These are phyloP conservation scores for Ziziphus jujuba DNA, from an alignment of 306 rosid species.

Conservation along the genomic window DNA sequence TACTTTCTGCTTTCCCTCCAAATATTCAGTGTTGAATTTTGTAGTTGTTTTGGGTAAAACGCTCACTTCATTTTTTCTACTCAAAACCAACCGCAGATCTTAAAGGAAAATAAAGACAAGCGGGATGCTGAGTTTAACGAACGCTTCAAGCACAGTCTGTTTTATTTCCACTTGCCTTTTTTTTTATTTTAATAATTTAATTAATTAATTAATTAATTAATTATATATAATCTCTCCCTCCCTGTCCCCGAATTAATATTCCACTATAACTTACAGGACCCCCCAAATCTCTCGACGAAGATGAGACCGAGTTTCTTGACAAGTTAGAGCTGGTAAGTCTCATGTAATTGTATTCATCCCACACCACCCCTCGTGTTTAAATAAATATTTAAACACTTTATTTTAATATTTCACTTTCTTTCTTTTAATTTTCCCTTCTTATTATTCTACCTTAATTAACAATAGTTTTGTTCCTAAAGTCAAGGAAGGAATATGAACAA, in stretches of 20 bases:
- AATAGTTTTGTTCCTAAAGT: slow-evolving; percentile 33
- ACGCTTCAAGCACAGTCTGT: slow-evolving; percentile 93
- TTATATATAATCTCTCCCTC: background rate
- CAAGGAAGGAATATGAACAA: slow-evolving; percentile 76
- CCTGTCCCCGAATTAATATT: background rate
- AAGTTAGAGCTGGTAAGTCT: slow-evolving; percentile 51
- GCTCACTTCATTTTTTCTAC: background rate
- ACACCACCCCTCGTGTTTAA: too few relatives aligned
- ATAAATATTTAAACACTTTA: too few relatives aligned
- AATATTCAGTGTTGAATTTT: too few relatives aligned
- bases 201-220: too few relatives aligned
- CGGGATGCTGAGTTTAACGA: slow-evolving; percentile 87
- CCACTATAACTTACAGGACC: slow-evolving; percentile 59
- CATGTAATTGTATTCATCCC: too few relatives aligned
- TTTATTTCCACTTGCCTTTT: background rate
- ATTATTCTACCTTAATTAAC: background rate
- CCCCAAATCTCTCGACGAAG: slow-evolving; percentile 95
- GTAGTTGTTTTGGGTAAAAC: too few relatives aligned
- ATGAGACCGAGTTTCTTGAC: slow-evolving; percentile 92
- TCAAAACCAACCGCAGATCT: slow-evolving; percentile 43
- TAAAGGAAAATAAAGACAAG: slow-evolving; percentile 89
- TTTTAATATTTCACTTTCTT: too few relatives aligned
- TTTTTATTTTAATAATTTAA: background rate
- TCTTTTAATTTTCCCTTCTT: background rate
- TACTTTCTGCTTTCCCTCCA: background rate